Percentiles rank a stretch among this genome's conserved stretches.
Conservation (phyloP, 1,284 basidiomycete species). For the Spongispora temasekensis region DNA sequence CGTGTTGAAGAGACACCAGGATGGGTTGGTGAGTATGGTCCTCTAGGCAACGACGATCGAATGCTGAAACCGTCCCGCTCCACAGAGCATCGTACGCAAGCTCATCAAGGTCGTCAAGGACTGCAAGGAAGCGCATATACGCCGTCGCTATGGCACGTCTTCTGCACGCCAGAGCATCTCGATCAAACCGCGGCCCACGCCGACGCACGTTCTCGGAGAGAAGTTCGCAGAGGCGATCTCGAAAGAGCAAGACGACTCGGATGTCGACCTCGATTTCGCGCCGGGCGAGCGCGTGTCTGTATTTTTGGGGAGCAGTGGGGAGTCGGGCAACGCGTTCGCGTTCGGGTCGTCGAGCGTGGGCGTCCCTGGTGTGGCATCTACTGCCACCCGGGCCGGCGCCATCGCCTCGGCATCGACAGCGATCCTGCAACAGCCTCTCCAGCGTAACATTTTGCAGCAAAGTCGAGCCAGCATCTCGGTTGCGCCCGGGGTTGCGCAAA, state of each 20-base stretch:
- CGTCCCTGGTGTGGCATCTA: constrained; percentile 19
- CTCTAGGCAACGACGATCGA: neutral
- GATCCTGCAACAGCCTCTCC: constrained; percentile 40
- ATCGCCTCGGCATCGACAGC: constrained; percentile 34
- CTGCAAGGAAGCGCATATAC: constrained; percentile 68
- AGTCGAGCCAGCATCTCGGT: constrained; percentile 35
- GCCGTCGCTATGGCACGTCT: constrained; percentile 32
- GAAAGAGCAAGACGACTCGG: constrained; percentile 57
- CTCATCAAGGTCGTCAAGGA: constrained; percentile 80
- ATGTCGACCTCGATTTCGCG: constrained; percentile 74
- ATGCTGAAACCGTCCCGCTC: constrained; percentile 11
- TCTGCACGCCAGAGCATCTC: constrained; percentile 37
- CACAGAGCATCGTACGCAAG: constrained; percentile 73
- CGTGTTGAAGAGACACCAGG: constrained; percentile 60
- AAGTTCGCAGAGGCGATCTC: constrained; percentile 62
- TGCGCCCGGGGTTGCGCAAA: constrained; percentile 20
- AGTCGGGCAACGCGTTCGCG: constrained; percentile 30
- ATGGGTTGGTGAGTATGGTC: constrained; percentile 61
- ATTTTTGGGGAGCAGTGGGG: constrained; percentile 30
- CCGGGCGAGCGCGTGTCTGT: constrained; percentile 34
- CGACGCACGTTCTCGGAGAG: constrained; percentile 53
- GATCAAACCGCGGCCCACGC: constrained; percentile 38
- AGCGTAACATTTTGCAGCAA: constrained; percentile 44
- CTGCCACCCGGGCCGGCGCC: constrained; percentile 16
- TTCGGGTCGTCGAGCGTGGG: constrained; percentile 27